Evolutionary conservation across 2,329 filamentous ascomycete species (phyloP), one percentile per base, ranked within the genome.

Genomic region (Colletotrichum higginsianum): DNA sequence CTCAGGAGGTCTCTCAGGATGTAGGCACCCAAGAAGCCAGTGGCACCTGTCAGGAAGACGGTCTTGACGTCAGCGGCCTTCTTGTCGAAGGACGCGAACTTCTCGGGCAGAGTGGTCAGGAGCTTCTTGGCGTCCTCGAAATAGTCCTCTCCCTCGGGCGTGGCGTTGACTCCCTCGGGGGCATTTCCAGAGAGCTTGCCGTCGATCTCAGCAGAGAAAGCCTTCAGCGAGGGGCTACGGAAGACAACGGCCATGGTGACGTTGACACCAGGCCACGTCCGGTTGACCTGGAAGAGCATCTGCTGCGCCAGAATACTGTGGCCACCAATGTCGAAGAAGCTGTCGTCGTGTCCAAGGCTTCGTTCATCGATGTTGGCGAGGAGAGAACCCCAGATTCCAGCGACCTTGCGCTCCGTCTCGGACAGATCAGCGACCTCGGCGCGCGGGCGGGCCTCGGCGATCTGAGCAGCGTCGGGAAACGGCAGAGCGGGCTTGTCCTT

Each of bases 21-120:
- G 78, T 95, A 97, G 0, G 93, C 89, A 38, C 95, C 95, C 23
- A 98, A 82, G 85, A 98, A 98, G 2, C 95, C 95, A 6, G 95
- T 98, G 4, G 94, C 94, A 53, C 96, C 95, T 3, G 95, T 98
- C 6, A 98, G 83, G 80, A 98, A 93, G 13, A 96, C 86, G 0
- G 92, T 94, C 94, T 56, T 56, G 18, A 56, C 53, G 30, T 56
- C 93, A 55, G 97, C 83, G 11, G 61, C 49, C 61, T 64, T 64
- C 56, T 80, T 56, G 35, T 56, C 35, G 18, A 56, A 56, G 40
- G 53, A 30, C 18, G 53, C 21, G 12, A 56, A 56, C 30, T 56
- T 56, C 18, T 56, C 53, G 30, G 53, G 53, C 18, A 56, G 53
- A 40, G 30, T 56, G 12, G 53, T 12, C 30, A 56, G 18, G 53